These are phyloP conservation scores for Endocarpon pusillum DNA, from an alignment of 495 filamentous ascomycete species.

Conservation along the genomic window DNA sequence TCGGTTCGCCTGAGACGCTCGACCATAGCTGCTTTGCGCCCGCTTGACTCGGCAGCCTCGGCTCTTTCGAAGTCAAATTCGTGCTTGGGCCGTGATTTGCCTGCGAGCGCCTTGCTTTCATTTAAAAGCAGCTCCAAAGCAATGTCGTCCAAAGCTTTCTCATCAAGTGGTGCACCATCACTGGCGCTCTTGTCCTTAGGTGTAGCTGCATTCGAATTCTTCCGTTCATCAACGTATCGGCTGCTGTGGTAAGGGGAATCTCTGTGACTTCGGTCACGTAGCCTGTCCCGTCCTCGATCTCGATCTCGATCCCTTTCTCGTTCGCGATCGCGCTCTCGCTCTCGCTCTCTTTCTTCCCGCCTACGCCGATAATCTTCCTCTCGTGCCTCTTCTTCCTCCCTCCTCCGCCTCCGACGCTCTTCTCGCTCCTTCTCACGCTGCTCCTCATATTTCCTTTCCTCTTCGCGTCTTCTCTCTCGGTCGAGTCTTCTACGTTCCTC, in stretches of 20 bases:
- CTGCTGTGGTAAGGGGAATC: constrained; percentile 9
- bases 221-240: constrained; percentile 4
- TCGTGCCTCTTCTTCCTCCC: constrained; percentile 28
- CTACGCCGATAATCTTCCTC: constrained; percentile 18
- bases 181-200: constrained; percentile 12
- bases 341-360: constrained; percentile 18
- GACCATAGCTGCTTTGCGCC: constrained; percentile 20
- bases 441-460: constrained; percentile 30
- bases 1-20: constrained; percentile 16
- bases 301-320: constrained; percentile 26
- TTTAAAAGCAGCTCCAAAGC: constrained; percentile 37
- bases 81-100: constrained; percentile 38
- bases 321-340: constrained; percentile 22
- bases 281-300: constrained; percentile 20
- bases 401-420: constrained; percentile 27
- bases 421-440: constrained; percentile 36
- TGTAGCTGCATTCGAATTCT: constrained; percentile 15
- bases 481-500: constrained; percentile 40
- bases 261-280: constrained; percentile 21
- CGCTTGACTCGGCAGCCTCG: constrained; percentile 28
- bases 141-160: constrained; percentile 38
- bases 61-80: constrained; percentile 40
- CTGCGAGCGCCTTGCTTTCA: constrained; percentile 43
- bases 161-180: constrained; percentile 28
- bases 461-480: constrained; percentile 35